Evolutionary conservation across 2,329 filamentous ascomycete genomes (phyloP).

Genomic region (Ambrosiella xylebori): DNA sequence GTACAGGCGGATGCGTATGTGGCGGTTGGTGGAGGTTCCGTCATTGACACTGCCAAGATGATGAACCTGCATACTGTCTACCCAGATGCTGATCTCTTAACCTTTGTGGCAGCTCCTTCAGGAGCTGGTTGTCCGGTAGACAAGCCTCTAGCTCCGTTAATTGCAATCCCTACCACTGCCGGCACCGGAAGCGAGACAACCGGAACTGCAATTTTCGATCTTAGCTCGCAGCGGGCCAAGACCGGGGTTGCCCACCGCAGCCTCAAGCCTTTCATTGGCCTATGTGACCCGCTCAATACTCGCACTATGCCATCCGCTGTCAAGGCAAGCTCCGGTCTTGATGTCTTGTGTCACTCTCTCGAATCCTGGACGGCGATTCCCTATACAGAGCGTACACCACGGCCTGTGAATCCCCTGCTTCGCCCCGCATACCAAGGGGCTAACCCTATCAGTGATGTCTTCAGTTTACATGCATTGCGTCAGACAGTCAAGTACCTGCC

Average conservation of each 20-base stretch:
- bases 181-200: constrained; percentile 91
- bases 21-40: constrained; percentile 80
- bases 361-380: constrained; percentile 98
- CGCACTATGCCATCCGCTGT: constrained; percentile 90
- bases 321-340: constrained; percentile 77
- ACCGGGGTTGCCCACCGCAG: constrained; percentile 92
- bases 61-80: constrained; percentile 94
- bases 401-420: constrained; percentile 76
- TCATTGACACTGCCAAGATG: constrained; percentile 95
- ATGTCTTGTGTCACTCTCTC: constrained; percentile 86
- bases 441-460: constrained; percentile 95
- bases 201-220: constrained; percentile 93
- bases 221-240: constrained; percentile 78
- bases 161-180: constrained; percentile 62
- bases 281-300: constrained; percentile 75
- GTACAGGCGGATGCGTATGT: constrained; percentile 77
- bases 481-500: constrained; percentile 85
- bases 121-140: constrained; percentile 63
- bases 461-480: constrained; percentile 70
- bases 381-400: constrained; percentile 66
- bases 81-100: constrained; percentile 82
- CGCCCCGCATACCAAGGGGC: constrained; percentile 91
- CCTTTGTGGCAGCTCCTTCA: constrained; percentile 92
- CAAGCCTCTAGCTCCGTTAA: constrained; percentile 47
- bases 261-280: constrained; percentile 85